phyloP scores from a whole-genome alignment of 257 asterid genomes.

The Solanum pennellii region DNA sequence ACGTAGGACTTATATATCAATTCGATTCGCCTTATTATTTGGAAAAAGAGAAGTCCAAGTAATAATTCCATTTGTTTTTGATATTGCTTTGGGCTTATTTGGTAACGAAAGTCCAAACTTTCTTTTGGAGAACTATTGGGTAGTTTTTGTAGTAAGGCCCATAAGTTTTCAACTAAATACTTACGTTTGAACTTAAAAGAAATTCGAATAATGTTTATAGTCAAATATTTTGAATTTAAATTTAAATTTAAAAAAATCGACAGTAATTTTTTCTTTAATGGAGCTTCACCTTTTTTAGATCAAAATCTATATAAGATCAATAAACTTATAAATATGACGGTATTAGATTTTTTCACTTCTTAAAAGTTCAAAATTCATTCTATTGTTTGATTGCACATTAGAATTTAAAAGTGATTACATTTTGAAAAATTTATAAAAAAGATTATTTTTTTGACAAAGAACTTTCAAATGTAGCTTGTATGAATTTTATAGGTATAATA shows the following conservation, averaged over 20 bases:
- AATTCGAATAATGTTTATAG: background rate
- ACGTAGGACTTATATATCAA: no score
- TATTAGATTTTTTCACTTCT: background rate
- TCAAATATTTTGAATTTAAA: background rate
- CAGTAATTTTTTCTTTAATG: no score
- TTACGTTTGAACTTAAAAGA: background rate
- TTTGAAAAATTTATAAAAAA: accelerated
- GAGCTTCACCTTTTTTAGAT: background rate
- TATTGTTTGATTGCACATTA: background rate
- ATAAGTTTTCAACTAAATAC: background rate
- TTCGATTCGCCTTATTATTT: no score
- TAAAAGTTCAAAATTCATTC: background rate
- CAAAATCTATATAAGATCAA: background rate
- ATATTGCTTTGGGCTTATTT: background rate
- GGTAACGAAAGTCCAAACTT: background rate
- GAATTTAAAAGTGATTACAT: background rate
- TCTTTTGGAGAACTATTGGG: background rate
- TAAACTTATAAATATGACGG: background rate
- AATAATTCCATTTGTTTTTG: background rate
- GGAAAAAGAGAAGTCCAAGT: background rate
- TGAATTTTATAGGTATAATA: background rate
- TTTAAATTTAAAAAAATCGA: background rate
- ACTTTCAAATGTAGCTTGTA: background rate
- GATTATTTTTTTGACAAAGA: background rate
- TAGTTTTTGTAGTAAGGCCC: background rate